These are phyloP conservation scores for Diutina mesorugosa DNA, from an alignment of 1,139 yeast genomes.

Conservation along the genomic window DNA sequence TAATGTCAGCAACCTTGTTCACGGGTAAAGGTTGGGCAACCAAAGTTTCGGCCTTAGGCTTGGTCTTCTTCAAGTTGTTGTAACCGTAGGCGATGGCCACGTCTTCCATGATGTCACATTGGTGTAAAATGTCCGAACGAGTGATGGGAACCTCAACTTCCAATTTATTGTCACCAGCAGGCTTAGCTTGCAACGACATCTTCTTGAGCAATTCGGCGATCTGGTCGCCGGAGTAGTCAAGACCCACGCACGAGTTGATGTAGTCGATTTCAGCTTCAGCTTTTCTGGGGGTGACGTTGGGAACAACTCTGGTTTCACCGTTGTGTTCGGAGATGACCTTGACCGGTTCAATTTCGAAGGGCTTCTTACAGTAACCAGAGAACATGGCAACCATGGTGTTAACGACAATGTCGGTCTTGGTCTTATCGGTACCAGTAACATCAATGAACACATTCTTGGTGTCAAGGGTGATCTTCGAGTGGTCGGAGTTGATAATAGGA, in stretches of 20 bases:
- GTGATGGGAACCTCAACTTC: constrained; percentile 82
- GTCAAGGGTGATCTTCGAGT: constrained; percentile 72
- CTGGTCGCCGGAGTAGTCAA: constrained; percentile 55
- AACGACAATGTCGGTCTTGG: constrained; percentile 16
- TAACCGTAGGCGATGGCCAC: constrained; percentile 95
- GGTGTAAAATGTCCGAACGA: constrained; percentile 91
- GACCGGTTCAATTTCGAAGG: constrained; percentile 82
- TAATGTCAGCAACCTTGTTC: constrained; percentile 82
- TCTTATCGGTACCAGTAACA: constrained; percentile 84
- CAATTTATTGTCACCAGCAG: constrained; percentile 39
- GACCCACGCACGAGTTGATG: constrained; percentile 87
- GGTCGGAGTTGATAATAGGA: constrained; percentile 91
- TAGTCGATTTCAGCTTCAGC: constrained; percentile 71
- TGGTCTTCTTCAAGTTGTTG: constrained; percentile 73
- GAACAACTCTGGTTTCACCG: constrained; percentile 62
- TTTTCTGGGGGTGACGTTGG: constrained; percentile 54
- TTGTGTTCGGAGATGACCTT: constrained; percentile 77
- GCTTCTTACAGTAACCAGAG: constrained; percentile 67
- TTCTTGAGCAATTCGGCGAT: constrained; percentile 57
- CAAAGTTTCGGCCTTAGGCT: constrained; percentile 67
- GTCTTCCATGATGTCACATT: constrained; percentile 98
- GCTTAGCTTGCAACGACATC: constrained; percentile 67
- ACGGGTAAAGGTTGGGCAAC: constrained; percentile 84
- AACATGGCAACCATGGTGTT: constrained; percentile 94
- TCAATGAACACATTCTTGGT: constrained; percentile 88